Conservation (phyloP, 1,139 yeast genomes). For the Blastobotrys petasosporus region DNA sequence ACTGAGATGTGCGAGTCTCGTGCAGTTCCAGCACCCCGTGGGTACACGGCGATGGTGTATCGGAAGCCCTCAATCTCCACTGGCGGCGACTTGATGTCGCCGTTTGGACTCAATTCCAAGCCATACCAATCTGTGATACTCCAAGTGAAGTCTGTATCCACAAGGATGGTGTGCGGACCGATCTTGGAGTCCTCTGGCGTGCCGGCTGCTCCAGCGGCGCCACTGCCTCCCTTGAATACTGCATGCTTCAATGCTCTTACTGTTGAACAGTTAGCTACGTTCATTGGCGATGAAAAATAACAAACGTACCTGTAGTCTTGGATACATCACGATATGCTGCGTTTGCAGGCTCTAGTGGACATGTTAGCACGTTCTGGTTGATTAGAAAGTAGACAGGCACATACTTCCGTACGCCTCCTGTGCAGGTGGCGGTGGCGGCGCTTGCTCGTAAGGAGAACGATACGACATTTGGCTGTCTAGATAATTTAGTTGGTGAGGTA, state of each 20-base stretch:
- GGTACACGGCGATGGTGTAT: slow-evolving; percentile 12
- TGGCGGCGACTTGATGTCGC: slow-evolving; percentile 11
- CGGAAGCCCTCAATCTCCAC: slow-evolving; percentile 8
- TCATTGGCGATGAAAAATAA: too few relatives aligned
- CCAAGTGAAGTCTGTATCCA: slow-evolving; percentile 12
- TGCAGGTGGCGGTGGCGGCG: too few relatives aligned
- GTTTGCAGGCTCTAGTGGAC: too few relatives aligned
- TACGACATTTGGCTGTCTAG: too few relatives aligned
- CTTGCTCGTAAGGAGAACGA: too few relatives aligned
- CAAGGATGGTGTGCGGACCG: slow-evolving; percentile 3
- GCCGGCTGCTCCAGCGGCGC: neutral
- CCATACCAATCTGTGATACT: slow-evolving; percentile 10
- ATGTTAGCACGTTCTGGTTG: too few relatives aligned
- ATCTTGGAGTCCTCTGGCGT: neutral
- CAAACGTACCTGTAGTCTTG: too few relatives aligned
- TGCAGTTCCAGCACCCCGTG: slow-evolving; percentile 11
- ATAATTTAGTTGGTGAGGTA: too few relatives aligned
- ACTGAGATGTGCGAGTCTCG: slow-evolving; percentile 7
- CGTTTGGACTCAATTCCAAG: slow-evolving; percentile 7
- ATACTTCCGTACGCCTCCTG: too few relatives aligned
- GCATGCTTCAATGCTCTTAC: slow-evolving; percentile 8
- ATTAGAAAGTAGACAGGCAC: too few relatives aligned
- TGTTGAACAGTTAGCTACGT: too few relatives aligned
- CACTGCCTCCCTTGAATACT: neutral
- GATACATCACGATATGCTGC: too few relatives aligned